Evolutionary conservation across 2,329 filamentous ascomycete genomes (phyloP).

Genomic region (Zymoseptoria tritici): DNA sequence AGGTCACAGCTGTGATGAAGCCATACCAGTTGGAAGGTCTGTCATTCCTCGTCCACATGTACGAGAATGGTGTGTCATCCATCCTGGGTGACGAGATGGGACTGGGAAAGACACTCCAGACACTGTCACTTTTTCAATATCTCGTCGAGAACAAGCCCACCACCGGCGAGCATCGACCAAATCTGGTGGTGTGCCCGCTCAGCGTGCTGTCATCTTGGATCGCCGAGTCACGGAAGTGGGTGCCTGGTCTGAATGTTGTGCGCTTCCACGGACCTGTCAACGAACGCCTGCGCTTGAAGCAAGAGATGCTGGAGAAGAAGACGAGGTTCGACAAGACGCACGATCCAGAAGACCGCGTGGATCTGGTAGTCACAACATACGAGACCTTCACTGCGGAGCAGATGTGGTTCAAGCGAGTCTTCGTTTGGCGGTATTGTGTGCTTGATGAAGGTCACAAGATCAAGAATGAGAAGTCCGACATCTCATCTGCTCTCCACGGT

Average conservation of each 20-base stretch:
- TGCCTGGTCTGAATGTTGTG: constrained; percentile 39
- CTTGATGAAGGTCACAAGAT: constrained; percentile 49
- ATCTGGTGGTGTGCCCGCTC: constrained; percentile 45
- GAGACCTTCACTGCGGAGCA: constrained; percentile 42
- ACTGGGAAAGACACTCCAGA: constrained; percentile 45
- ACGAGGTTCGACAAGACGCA: constrained; percentile 3
- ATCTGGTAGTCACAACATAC: constrained; percentile 46
- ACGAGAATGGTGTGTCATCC: constrained; percentile 38
- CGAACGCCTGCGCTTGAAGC: constrained; percentile 41
- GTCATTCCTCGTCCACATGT: constrained; percentile 43
- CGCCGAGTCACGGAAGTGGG: constrained; percentile 42
- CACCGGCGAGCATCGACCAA: constrained; percentile 35
- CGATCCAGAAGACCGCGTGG: constrained; percentile 26
- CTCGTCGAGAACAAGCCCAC: constrained; percentile 36
- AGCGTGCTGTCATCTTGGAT: constrained; percentile 46
- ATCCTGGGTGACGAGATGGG: constrained; percentile 48
- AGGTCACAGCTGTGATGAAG: constrained; percentile 45
- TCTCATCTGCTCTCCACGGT: constrained; percentile 37
- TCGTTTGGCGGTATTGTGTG: constrained; percentile 47
- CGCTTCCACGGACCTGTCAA: constrained; percentile 42
- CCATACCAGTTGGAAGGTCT: constrained; percentile 46
- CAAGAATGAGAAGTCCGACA: constrained; percentile 41
- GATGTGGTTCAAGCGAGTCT: constrained; percentile 44
- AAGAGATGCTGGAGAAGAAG: constrained; percentile 15
- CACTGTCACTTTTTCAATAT: constrained; percentile 43